Conservation (phyloP, 139 green algal genomes). For the Closterium sp. region DNA sequence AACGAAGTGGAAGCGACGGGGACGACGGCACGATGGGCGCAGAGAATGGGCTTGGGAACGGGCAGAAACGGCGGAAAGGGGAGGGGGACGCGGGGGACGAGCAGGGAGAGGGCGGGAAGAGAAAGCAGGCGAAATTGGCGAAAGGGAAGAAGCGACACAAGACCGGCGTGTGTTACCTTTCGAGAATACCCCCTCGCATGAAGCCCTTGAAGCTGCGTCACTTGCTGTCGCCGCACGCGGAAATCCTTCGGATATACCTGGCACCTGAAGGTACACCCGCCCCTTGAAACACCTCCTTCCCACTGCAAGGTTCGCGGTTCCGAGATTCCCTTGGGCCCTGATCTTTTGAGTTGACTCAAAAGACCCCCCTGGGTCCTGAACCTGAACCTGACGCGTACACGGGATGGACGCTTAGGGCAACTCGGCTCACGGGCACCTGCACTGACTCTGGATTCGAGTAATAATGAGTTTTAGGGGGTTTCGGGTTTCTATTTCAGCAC, state of each 20-base stretch:
- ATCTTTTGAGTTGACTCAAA: too few species aligned
- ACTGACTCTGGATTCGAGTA: too few species aligned
- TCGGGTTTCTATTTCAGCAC: too few species aligned
- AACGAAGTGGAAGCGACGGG: not conserved
- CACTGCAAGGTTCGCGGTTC: too few species aligned
- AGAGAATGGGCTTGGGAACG: not conserved
- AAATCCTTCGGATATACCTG: constrained; percentile 82
- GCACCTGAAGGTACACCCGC: constrained; percentile 65
- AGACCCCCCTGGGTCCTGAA: too few species aligned
- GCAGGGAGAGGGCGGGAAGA: not conserved
- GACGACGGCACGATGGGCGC: not conserved
- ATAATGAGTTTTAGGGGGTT: too few species aligned
- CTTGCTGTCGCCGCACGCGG: constrained; percentile 75
- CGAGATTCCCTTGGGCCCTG: too few species aligned
- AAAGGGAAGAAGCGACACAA: constrained; percentile 47
- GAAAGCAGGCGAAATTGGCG: not conserved
- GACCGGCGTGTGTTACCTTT: constrained; percentile 83
- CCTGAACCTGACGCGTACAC: too few species aligned
- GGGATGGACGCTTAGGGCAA: too few species aligned
- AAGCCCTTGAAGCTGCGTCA: constrained; percentile 90
- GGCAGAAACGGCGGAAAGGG: not conserved
- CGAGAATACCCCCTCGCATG: constrained; percentile 70
- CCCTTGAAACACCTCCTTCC: too few species aligned
- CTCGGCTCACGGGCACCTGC: too few species aligned
- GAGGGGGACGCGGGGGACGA: not conserved